Percentiles rank a stretch among this genome's conserved stretches.
phyloP scores from a whole-genome alignment of 805 yeast species.

The Suhomyces canberraensis region DNA sequence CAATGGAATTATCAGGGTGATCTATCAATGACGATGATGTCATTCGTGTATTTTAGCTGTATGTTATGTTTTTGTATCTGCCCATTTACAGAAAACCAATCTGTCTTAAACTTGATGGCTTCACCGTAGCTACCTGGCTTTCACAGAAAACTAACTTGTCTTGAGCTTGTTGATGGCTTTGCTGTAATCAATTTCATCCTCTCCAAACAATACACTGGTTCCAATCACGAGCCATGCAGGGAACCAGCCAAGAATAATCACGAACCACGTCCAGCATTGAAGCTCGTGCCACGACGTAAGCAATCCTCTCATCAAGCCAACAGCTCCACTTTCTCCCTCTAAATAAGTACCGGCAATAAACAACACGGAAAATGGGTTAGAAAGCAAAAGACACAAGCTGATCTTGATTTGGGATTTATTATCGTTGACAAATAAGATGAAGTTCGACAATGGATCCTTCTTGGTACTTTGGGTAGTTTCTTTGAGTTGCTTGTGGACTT shows the following conservation, averaged over 20 bases:
- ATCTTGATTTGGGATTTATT: conserved; percentile 15
- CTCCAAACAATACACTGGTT: conserved; percentile 27
- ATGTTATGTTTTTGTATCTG: too few relatives aligned
- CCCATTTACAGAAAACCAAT: too few relatives aligned
- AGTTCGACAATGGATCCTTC: conserved; percentile 6
- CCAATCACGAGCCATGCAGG: conserved; percentile 67
- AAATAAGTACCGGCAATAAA: conserved; percentile 24
- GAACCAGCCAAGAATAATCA: conserved; percentile 71
- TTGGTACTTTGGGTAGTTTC: background rate
- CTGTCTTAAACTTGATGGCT: too few relatives aligned
- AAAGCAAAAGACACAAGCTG: conserved; percentile 34
- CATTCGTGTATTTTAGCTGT: too few relatives aligned
- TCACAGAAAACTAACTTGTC: too few relatives aligned
- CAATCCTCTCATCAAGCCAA: conserved; percentile 48
- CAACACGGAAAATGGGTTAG: conserved; percentile 50
- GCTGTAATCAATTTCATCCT: conserved; percentile 14
- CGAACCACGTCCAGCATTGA: conserved; percentile 84
- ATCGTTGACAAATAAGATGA: conserved; percentile 3
- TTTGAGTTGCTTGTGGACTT: conserved; percentile 3
- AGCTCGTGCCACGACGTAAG: conserved; percentile 62
- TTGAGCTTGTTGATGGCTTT: conserved; percentile 4
- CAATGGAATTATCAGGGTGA: too few relatives aligned
- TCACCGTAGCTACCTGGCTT: too few relatives aligned
- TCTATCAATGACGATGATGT: too few relatives aligned
- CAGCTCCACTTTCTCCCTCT: conserved; percentile 30